Base-by-base conservation (phyloP, 768 basidiomycete species). In the Russula griseocarnosa region DNA sequence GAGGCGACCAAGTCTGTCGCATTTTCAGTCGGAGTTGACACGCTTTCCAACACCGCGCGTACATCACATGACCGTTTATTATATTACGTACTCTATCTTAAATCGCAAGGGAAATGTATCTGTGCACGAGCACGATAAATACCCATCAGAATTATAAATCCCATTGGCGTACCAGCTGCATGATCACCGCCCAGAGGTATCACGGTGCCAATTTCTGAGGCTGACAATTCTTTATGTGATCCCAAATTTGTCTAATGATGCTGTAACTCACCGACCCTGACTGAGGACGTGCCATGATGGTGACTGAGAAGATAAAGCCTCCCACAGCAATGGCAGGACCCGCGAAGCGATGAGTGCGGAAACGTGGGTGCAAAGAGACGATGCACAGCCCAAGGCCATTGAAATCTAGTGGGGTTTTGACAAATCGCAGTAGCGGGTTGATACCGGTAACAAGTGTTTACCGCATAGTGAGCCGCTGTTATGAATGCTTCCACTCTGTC, bases 371-470 rank as follows among this genome's bases (percentile, higher is more conserved):
- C 71, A 83, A 70, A 1, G 88, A 88, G 13, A 88, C 70, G 11
- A 83, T 72, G 69, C 90, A 73, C 60, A 90, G 74, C 0, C 80
- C 86, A 13, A 91, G 78, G 16, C 89, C 89, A 62, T 90, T 89
- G 70, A 79, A 82, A 88, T 76, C 88, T 90, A 50, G 20, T 26
- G 50, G 47, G 49, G 4, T 11, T 34, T 34, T 1, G 34, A 38
- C 46, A 22, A 46, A n/a, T 44, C 5, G 28, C 30, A 50, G 40
- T 38, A 36, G 18, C 16, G 6, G n/a, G 7, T 18, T 46, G 34
- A 59, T 34, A 47, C 28, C 1, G 24, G 20, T 7, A 52, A 46
- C 47, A 26, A 16, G 26, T 3, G 47, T 50, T 42, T 71, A 90
- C 87, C 68, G 83, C 79, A 72, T 89, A 90, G 65, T 77, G 76